These are phyloP conservation scores for Lentinus tigrinus DNA, from an alignment of 768 basidiomycete species.

Conservation along the genomic window DNA sequence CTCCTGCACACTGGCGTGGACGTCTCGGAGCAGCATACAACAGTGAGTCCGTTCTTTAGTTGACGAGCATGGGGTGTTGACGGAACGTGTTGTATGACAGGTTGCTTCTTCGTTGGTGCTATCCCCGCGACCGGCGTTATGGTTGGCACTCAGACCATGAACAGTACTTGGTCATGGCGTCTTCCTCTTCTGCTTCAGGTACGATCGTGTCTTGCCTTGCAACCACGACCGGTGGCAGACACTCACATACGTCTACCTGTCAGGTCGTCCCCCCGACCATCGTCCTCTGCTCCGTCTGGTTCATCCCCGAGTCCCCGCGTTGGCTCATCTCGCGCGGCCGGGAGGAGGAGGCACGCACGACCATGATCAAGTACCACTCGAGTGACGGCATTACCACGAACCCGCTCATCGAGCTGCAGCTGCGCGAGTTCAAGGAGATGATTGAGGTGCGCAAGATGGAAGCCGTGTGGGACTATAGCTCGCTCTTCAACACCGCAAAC, in stretches of 20 bases:
- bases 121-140: constrained; percentile 1
- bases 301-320: constrained; percentile 13
- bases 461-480: not conserved
- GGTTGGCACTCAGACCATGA: constrained; percentile 69
- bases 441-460: constrained; percentile 6
- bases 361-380: constrained; percentile 7
- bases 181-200: constrained; percentile 72
- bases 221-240: too few species aligned
- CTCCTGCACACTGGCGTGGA: not conserved
- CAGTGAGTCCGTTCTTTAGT: not conserved
- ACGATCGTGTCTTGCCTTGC: not conserved
- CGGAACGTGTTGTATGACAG: not conserved
- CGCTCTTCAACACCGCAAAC: not conserved
- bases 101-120: constrained; percentile 1
- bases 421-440: constrained; percentile 8
- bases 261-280: not conserved
- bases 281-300: not conserved
- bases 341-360: constrained; percentile 6
- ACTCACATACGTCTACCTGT: not conserved
- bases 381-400: not conserved
- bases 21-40: constrained; percentile 1
- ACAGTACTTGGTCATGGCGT: constrained; percentile 76
- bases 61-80: too few species aligned
- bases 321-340: constrained; percentile 14
- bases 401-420: constrained; percentile 9